Base-by-base conservation (phyloP, 1,284 basidiomycete genomes). In the Takashimella tepidaria region DNA sequence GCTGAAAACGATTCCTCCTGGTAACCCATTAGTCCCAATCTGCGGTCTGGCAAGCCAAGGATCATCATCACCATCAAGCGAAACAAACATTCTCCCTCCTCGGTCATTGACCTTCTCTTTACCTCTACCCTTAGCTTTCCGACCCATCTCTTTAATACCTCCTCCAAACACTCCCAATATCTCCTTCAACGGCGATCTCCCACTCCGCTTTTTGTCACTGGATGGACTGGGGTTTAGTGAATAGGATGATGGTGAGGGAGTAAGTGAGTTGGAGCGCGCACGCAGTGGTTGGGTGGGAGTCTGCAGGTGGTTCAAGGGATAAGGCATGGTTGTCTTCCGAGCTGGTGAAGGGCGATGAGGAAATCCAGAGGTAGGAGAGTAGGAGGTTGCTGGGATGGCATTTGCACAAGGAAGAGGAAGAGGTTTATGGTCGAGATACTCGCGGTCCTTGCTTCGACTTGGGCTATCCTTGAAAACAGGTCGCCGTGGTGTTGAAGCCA, bases 401-500 rank as follows among this genome's bases (percentile, higher is more conserved):
- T 51, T 60, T 3, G 59, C 60, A 0, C 52, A 37, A 1, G 68
- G 69, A 11, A 67, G 58, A 4, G 70, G 70, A 11, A 72, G 55
- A n/a, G 70, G 70, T 53, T 72, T 70, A 13, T 59, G 40, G 42
- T 67, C 64, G 13, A 72, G 61, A 42, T 72, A 69, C 5, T 67
- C 61, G 42, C 60, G 53, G 49, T 57, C 65, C 54, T 62, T 57
- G 2, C 54, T 49, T 49, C 57, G 25, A 26, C 31, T 53, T 42
- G 45, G 51, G 31, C 40, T 51, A 19, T 21, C 41, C 22, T 41
- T 24, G 24, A 31, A 24, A 23, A 31, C 19, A 13, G 22, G 47
- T 24, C 27, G 41, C 16, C 20, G 47, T 43, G 26, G 27, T 19
- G 42, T 40, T 23, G 44, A 25, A 6, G 50, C 45, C 10, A 49